Conservation (phyloP, 306 rosid species). For the Casuarina equisetifolia region DNA sequence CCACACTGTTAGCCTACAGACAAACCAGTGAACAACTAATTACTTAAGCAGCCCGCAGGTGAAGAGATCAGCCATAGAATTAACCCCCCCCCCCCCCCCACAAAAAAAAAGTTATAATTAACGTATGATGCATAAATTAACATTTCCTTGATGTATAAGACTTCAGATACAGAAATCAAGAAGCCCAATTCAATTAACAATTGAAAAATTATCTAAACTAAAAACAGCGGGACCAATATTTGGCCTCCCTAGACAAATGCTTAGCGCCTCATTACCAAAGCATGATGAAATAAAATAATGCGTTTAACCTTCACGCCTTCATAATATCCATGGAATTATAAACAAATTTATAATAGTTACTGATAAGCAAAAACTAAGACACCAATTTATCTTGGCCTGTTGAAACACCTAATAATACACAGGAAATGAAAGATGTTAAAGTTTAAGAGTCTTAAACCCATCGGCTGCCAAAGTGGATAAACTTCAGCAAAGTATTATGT, state of each 20-base stretch:
- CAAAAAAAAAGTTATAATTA: slow-evolving; percentile 8
- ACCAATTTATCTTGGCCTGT: neutral
- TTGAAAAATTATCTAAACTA: neutral
- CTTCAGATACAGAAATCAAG: neutral
- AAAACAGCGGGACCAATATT: neutral
- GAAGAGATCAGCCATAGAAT: slow-evolving; percentile 11
- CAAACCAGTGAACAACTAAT: slow-evolving; percentile 19
- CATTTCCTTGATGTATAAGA: neutral
- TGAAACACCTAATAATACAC: neutral
- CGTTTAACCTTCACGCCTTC: neutral
- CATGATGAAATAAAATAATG: neutral
- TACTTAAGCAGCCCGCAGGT: slow-evolving; percentile 10
- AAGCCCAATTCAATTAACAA: neutral
- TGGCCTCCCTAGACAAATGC: slow-evolving; percentile 4
- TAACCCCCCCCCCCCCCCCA: too few relatives aligned
- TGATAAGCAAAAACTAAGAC: neutral
- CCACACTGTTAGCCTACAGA: slow-evolving; percentile 64
- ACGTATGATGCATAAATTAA: neutral
- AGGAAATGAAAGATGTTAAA: slow-evolving; percentile 1
- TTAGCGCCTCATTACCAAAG: neutral
- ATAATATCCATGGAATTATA: neutral
- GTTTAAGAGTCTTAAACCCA: neutral
- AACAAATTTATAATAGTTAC: neutral
- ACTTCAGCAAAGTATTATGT: neutral
- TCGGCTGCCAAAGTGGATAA: neutral